A percentile compares a stretch with the other conserved stretches of the same genome.
phyloP scores from a whole-genome alignment of 345 rosid species.

The Eutrema yunnanense region DNA sequence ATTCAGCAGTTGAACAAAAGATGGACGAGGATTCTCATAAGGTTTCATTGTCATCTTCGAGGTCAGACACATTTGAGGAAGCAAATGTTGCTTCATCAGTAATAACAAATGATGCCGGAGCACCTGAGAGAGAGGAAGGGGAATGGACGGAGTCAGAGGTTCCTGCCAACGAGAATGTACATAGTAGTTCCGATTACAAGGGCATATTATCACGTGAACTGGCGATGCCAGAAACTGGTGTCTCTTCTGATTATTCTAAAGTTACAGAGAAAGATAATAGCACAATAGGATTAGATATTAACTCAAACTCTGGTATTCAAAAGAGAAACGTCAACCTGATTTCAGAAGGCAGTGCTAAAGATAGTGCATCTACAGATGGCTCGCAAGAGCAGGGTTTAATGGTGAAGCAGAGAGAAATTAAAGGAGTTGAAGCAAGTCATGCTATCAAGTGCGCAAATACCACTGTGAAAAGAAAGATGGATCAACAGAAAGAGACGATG shows the following conservation, averaged over 20 bases:
- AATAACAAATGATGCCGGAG: conserved; percentile 32
- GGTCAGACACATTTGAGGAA: conserved; percentile 30
- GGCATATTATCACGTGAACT: conserved; percentile 34
- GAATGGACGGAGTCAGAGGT: conserved; percentile 86
- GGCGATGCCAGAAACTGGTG: conserved; percentile 26
- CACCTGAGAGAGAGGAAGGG: conserved; percentile 90
- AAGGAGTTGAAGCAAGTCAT: conserved; percentile 78
- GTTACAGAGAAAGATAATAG: conserved; percentile 31
- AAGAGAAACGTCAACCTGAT: conserved; percentile 34
- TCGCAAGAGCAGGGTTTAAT: conserved; percentile 35
- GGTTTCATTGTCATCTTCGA: conserved; percentile 26
- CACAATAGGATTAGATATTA: conserved; percentile 33
- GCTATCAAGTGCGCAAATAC: conserved; percentile 64
- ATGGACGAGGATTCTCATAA: conserved; percentile 30
- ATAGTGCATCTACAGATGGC: conserved; percentile 33
- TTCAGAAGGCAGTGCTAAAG: conserved; percentile 45
- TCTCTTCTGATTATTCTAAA: conserved; percentile 30
- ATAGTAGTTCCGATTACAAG: conserved; percentile 10
- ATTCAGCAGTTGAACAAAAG: conserved; percentile 37
- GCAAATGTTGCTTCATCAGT: conserved; percentile 27
- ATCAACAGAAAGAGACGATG: conserved; percentile 94
- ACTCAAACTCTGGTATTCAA: conserved; percentile 15
- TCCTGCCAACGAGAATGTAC: conserved; percentile 12
- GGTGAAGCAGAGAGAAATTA: conserved; percentile 68
- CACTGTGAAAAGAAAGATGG: conserved; percentile 76